Conservation (phyloP, 177 flowering plant species). For the Vitis hybrid region DNA sequence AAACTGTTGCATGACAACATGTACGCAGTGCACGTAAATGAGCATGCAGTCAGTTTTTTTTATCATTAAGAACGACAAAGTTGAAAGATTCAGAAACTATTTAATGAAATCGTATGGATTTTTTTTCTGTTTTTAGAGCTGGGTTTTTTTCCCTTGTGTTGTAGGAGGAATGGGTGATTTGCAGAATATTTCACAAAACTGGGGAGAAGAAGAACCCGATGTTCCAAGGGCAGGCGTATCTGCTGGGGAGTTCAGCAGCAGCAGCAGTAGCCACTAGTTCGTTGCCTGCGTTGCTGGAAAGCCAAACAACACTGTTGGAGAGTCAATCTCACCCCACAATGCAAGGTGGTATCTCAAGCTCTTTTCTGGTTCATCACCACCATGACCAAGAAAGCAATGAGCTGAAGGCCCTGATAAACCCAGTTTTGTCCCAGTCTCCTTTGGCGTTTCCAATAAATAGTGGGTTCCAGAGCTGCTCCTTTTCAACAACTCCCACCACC, state of each 20-base stretch:
- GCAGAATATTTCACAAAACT: slow-evolving; percentile 71
- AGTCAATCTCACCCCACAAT: slow-evolving; percentile 23
- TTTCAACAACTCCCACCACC: slow-evolving; percentile 4
- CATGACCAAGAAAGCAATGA: slow-evolving; percentile 16
- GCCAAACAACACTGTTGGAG: slow-evolving; percentile 16
- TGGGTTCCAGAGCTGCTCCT: slow-evolving; percentile 14
- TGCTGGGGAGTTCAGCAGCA: slow-evolving; percentile 19
- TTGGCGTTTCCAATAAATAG: slow-evolving; percentile 7
- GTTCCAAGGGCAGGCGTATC: slow-evolving; percentile 27
- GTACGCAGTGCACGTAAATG: too few relatives aligned
- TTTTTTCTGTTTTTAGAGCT: background rate
- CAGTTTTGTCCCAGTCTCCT: slow-evolving; percentile 14
- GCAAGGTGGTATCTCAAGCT: slow-evolving; percentile 13
- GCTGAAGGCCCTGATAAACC: slow-evolving; percentile 25
- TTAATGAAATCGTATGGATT: too few relatives aligned
- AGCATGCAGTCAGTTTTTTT: too few relatives aligned
- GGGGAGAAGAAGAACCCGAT: slow-evolving; percentile 43
- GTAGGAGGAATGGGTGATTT: slow-evolving; percentile 97
- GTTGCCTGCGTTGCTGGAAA: slow-evolving; percentile 32
- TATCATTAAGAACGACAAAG: too few relatives aligned
- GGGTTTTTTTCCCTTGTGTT: background rate
- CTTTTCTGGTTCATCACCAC: slow-evolving; percentile 4
- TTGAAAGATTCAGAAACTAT: too few relatives aligned
- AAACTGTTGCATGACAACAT: too few relatives aligned
- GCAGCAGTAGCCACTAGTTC: slow-evolving; percentile 1